Conservation (phyloP, 2,329 filamentous ascomycete species). For the Tolypocladium guangdongense region DNA sequence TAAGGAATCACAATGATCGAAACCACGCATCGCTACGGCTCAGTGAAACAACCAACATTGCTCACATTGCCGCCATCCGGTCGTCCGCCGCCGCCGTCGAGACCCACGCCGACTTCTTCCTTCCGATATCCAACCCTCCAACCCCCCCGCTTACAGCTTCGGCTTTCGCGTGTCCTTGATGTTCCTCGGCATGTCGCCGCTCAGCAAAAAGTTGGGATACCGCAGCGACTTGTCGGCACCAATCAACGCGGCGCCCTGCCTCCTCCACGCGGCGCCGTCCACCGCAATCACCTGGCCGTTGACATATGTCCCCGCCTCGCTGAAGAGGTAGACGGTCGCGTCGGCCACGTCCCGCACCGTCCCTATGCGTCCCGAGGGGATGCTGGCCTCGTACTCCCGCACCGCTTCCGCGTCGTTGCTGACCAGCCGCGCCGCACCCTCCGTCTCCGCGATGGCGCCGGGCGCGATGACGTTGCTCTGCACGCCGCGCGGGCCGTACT, state of each 20-base stretch:
- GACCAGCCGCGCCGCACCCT: constrained; percentile 59
- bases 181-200: constrained; percentile 21
- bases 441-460: constrained; percentile 75
- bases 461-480: constrained; percentile 84
- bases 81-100: too few species aligned
- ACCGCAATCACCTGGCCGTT: constrained; percentile 75
- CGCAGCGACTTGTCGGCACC: constrained; percentile 35
- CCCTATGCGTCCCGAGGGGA: constrained; percentile 70
- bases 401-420: constrained; percentile 23
- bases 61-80: too few species aligned
- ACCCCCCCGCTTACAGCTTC: constrained; percentile 24
- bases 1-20: too few species aligned
- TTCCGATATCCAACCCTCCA: background rate
- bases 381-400: constrained; percentile 25
- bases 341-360: constrained; percentile 82
- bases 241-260: constrained; percentile 33
- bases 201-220: constrained; percentile 40
- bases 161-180: constrained; percentile 24
- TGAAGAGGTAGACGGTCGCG: constrained; percentile 81
- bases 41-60: too few species aligned
- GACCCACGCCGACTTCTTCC: too few species aligned
- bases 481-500: constrained; percentile 80
- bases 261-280: constrained; percentile 49
- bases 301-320: constrained; percentile 74
- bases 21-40: too few species aligned